Percentiles rank a stretch among this genome's conserved stretches.
These are phyloP conservation scores for Cryptosporidium viatorum DNA, from an alignment of 169 alveolate species.

Conservation along the genomic window DNA sequence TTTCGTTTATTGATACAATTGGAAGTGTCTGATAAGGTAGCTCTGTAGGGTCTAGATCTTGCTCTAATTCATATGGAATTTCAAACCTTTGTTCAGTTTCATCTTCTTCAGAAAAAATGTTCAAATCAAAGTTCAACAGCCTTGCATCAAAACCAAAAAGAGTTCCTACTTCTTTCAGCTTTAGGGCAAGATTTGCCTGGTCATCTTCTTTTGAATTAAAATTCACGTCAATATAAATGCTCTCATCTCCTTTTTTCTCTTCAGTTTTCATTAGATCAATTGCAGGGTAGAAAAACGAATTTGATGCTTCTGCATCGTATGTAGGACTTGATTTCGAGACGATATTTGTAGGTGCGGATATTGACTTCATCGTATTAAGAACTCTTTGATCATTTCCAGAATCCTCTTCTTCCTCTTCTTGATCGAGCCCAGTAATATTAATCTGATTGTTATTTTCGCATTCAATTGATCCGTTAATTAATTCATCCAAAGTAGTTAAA, in stretches of 20 bases:
- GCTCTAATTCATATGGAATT: constrained; percentile 87
- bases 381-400: constrained; percentile 43
- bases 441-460: background rate
- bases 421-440: background rate
- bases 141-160: constrained; percentile 73
- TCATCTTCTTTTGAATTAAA: constrained; percentile 47
- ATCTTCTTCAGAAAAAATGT: constrained; percentile 68
- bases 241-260: constrained; percentile 7
- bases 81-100: constrained; percentile 83
- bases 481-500: constrained; percentile 50
- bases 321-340: constrained; percentile 26
- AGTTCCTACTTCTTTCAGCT: constrained; percentile 61
- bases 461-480: constrained; percentile 41
- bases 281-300: constrained; percentile 62
- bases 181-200: constrained; percentile 65
- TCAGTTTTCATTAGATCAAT: constrained; percentile 62
- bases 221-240: constrained; percentile 4
- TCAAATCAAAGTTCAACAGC: constrained; percentile 52
- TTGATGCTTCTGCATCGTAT: constrained; percentile 58
- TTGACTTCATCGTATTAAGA: constrained; percentile 61
- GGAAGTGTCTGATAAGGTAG: constrained; percentile 89
- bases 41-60: constrained; percentile 85
- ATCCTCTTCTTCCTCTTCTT: constrained; percentile 48
- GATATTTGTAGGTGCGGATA: constrained; percentile 60
- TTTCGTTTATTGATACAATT: constrained; percentile 86